Base-by-base conservation (phyloP, 345 rosid genomes). In the Jatropha curcas region DNA sequence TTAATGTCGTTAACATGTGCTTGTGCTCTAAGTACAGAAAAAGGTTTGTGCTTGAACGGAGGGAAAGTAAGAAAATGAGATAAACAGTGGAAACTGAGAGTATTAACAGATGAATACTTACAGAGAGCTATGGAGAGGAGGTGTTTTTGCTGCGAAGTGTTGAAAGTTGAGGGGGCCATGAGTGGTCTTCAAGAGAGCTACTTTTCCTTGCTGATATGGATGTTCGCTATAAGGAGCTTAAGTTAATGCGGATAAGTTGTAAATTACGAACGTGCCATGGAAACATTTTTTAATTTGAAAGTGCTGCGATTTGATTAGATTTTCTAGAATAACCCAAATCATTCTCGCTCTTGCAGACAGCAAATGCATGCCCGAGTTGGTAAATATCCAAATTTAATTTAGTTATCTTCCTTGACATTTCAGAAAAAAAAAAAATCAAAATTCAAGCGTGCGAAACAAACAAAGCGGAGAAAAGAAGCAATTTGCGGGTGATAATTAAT, bases 101-200 rank as follows among this genome's bases (percentile, higher is more conserved):
- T 2, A n/a, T 64, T 31, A 19, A 30, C 71, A 74, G 74, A 50
- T 28, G 67, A 57, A n/a, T 53, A 80, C 86, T 71, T 82, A 81
- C 84, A 70, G 22, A 63, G 57, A 27, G 73, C 22, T 39, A 74
- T 4, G 22, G 81, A 77, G 65, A 74, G 64, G 72, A 68, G 66
- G 60, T 33, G 84, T 2, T 71, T 51, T 31, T 68, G 83, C 33
- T 50, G 83, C 70, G 50, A 45, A 16, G 68, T 48, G 68, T 24
- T 74, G 74, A 80, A 75, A 80, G 79, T 58, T 62, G 43, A 71
- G 79, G 76, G 79, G 82, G 86, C 88, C 90, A 88, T 88, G 60
- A 77, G 81, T 83, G 89, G 89, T 86, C 90, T 85, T 79, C 72
- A 19, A 41, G 72, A 45, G 77, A 70, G 24, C 51, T 53, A 45